Base-by-base conservation (phyloP, 2,329 filamentous ascomycete genomes). In the Epichloe gansuensis region DNA sequence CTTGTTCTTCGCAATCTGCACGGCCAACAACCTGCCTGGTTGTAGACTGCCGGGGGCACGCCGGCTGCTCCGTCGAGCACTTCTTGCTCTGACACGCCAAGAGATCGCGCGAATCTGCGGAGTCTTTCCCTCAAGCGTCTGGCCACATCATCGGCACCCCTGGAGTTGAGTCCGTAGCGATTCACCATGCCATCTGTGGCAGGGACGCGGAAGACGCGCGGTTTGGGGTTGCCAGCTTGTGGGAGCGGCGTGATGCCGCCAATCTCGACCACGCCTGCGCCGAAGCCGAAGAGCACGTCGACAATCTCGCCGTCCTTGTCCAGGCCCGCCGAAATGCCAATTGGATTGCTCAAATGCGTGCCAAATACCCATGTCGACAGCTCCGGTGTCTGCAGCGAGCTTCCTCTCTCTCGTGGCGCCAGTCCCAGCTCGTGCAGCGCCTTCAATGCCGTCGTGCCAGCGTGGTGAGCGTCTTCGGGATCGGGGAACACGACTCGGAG, bases 1-100 rank as follows among this genome's bases (percentile, higher is more conserved):
- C 75, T 96, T 97, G 73, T 97, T 97, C 81, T 98, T 98, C 50
- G 91, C 91, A 43, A 97, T 82, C 71, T 98, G 93, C 17, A 98
- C 90, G 15, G 88, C 85, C 56, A 98, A 75, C 54, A 96, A 72
- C 55, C 85, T 82, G 13, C 91, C 91, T 0, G 82, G 73, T 13
- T 75, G 71, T 60, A 98, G 72, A 68, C 86, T 88, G n/a, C 93
- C 88, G 0, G 90, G 84, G 89, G 88, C 0, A 95, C 88, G 39
- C 70, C 80, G 62, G 83, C 86, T 52, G 83, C 79, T 23, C 89
- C 90, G 60, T 93, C 77, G 39, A 97, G 73, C 1, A 98, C 83
- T 12, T 81, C 76, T 44, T 77, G 71, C 69, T 94, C 89, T 0
- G 80, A 79, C 53, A 91, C 72, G 1, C 88, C 89, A 51, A 82